These are phyloP conservation scores for Penicillium sp. DNA, from an alignment of 2,329 filamentous ascomycete species.

Conservation along the genomic window DNA sequence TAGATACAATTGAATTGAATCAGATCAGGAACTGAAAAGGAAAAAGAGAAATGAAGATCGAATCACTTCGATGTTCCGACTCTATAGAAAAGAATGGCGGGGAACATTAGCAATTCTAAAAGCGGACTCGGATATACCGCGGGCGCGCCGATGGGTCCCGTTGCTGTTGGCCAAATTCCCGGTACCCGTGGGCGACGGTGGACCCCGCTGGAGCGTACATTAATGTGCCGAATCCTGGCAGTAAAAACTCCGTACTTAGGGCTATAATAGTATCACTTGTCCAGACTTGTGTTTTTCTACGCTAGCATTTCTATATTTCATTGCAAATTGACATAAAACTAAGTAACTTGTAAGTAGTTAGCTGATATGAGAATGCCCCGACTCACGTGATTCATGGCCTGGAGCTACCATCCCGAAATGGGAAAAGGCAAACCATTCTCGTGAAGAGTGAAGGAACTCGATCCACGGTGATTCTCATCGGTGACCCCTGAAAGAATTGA, in stretches of 20 bases:
- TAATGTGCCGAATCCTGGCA: neutral
- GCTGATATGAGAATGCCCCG: neutral
- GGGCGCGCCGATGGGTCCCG: conserved; percentile 9
- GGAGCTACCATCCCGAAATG: neutral
- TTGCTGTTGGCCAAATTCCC: neutral
- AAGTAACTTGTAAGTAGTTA: too few relatives aligned
- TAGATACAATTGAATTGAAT: neutral
- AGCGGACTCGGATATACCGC: conserved; percentile 14
- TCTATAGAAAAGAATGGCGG: conserved; percentile 1
- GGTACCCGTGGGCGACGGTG: neutral
- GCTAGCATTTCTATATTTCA: neutral
- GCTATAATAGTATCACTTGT: neutral
- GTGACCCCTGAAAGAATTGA: neutral
- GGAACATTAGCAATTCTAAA: conserved; percentile 3
- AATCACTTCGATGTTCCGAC: neutral
- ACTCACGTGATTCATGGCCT: neutral
- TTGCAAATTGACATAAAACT: neutral
- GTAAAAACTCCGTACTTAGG: neutral
- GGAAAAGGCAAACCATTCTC: neutral
- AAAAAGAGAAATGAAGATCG: neutral
- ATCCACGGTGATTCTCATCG: neutral
- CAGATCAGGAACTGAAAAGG: neutral
- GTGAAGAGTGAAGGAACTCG: neutral
- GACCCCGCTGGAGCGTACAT: neutral
- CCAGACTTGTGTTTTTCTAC: neutral